Percentiles rank a stretch among this genome's conserved stretches.
Evolutionary conservation across 2,329 filamentous ascomycete genomes (phyloP).

Genomic region (Fulvia fulva): DNA sequence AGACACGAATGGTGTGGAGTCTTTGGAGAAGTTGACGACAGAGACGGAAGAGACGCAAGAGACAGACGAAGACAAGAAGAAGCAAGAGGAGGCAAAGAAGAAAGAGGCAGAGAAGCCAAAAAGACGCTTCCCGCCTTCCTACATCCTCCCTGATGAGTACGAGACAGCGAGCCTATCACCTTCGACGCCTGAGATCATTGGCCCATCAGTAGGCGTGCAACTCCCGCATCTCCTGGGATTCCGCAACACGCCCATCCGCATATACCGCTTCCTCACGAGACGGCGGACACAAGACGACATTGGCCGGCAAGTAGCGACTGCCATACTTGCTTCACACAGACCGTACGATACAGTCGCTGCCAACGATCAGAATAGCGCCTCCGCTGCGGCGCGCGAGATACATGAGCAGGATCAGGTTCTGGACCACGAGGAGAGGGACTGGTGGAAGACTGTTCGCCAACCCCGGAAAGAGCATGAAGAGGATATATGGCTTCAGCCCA

Average conservation of each 20-base stretch:
- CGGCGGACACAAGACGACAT: constrained; percentile 81
- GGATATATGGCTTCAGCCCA: constrained; percentile 65
- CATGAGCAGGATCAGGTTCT: constrained; percentile 65
- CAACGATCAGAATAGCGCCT: constrained; percentile 20
- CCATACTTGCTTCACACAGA: constrained; percentile 62
- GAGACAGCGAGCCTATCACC: constrained; percentile 59
- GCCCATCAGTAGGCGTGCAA: constrained; percentile 66
- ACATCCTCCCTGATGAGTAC: constrained; percentile 73
- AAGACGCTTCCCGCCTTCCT: constrained; percentile 63
- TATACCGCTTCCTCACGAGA: constrained; percentile 83
- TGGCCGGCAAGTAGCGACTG: constrained; percentile 80
- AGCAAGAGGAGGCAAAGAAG: constrained; percentile 31
- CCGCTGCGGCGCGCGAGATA: constrained; percentile 31
- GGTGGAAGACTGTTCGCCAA: constrained; percentile 72
- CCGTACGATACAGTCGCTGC: constrained; percentile 38
- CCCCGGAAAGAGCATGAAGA: constrained; percentile 48
- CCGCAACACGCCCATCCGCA: constrained; percentile 77
- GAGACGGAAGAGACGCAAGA: background rate
- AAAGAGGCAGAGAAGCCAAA: constrained; percentile 43
- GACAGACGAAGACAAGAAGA: constrained; percentile 21
- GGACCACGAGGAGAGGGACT: constrained; percentile 69
- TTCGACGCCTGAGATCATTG: constrained; percentile 65
- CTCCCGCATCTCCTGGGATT: constrained; percentile 93
- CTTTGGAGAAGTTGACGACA: too few species aligned
- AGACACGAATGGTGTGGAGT: too few species aligned